Evolutionary conservation across 306 rosid genomes (phyloP).

Genomic region (Sophora flavescens): DNA sequence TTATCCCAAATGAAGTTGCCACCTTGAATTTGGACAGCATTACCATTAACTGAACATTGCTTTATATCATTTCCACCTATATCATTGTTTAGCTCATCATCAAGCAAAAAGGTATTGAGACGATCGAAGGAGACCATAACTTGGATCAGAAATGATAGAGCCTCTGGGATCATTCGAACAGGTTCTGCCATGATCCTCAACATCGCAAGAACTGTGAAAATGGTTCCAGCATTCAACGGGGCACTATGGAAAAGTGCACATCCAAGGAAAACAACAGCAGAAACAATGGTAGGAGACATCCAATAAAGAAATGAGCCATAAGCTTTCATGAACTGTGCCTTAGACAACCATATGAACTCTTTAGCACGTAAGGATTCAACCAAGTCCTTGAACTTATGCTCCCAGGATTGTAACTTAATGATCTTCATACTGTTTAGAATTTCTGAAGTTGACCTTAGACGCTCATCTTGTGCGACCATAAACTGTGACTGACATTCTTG

Average conservation of each 20-base stretch:
- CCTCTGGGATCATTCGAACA: conserved; percentile 78
- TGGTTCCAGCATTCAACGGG: conserved; percentile 76
- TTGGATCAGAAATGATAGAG: conserved; percentile 73
- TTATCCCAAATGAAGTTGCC: conserved; percentile 78
- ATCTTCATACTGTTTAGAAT: conserved; percentile 80
- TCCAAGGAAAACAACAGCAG: conserved; percentile 69
- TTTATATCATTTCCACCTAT: conserved; percentile 37
- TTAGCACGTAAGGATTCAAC: conserved; percentile 56
- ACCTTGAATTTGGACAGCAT: conserved; percentile 53
- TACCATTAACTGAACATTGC: conserved; percentile 26
- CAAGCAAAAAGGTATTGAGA: conserved; percentile 67
- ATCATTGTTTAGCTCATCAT: conserved; percentile 58
- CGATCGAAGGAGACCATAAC: conserved; percentile 78
- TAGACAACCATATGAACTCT: conserved; percentile 74
- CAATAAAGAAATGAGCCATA: conserved; percentile 60
- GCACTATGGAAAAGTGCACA: conserved; percentile 60
- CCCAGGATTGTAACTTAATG: conserved; percentile 91
- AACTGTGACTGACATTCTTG: conserved; percentile 68
- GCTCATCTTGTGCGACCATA: conserved; percentile 78
- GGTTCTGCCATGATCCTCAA: conserved; percentile 78
- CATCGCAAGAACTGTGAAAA: conserved; percentile 76
- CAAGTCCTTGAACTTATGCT: conserved; percentile 63
- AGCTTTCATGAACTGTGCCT: conserved; percentile 55
- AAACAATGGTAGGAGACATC: conserved; percentile 76
- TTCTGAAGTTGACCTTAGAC: conserved; percentile 84